Evolutionary conservation across 148 eudicot genomes (phyloP).

Genomic region (Cornus suecica): DNA sequence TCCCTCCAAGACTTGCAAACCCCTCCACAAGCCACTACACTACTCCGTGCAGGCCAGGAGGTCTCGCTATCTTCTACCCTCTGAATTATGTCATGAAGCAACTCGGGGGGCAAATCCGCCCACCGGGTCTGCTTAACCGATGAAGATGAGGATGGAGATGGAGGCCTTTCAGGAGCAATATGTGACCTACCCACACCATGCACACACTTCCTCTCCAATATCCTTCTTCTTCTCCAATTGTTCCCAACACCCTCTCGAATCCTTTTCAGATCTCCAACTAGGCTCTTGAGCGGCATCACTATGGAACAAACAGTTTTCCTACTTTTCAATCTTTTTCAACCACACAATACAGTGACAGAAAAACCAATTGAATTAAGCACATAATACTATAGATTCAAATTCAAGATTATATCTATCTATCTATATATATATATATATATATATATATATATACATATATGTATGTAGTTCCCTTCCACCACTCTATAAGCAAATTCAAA

Average conservation of each 20-base stretch:
- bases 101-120: constrained; percentile 50
- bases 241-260: constrained; percentile 14
- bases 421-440: too few species aligned
- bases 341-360: not conserved
- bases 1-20: constrained; percentile 52
- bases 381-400: too few species aligned
- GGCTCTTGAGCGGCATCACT: constrained; percentile 28
- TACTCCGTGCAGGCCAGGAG: constrained; percentile 47
- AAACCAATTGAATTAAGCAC: not conserved
- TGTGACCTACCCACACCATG: constrained; percentile 27
- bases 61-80: constrained; percentile 37
- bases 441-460: too few species aligned
- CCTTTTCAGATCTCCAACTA: constrained; percentile 23
- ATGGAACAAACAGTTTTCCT: not conserved
- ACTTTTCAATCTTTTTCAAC: not conserved
- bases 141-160: constrained; percentile 19
- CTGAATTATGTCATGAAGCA: constrained; percentile 50
- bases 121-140: constrained; percentile 30
- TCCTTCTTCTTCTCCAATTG: constrained; percentile 17
- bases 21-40: constrained; percentile 48
- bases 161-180: constrained; percentile 33
- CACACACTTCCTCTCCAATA: constrained; percentile 22
- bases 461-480: not conserved
- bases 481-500: too few species aligned
- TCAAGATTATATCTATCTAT: too few species aligned